These are phyloP conservation scores for Saccharomycopsis schoenii DNA, from an alignment of 805 yeast genomes.

Conservation along the genomic window DNA sequence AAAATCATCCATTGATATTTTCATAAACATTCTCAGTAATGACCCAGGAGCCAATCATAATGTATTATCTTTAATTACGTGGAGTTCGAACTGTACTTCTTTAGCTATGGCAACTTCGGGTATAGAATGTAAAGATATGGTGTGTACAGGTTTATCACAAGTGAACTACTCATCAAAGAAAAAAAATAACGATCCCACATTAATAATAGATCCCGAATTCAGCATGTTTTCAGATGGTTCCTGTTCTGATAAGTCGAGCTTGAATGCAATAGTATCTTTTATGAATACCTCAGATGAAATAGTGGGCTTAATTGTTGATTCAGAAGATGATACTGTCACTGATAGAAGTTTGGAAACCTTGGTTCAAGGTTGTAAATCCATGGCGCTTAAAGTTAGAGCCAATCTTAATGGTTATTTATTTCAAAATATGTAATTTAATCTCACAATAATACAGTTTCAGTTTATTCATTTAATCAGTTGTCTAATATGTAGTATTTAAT, in stretches of 20 bases:
- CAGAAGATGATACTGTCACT: conserved; percentile 21
- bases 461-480: not conserved
- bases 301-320: conserved; percentile 49
- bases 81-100: conserved; percentile 54
- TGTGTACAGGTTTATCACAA: conserved; percentile 49
- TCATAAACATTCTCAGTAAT: conserved; percentile 50
- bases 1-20: conserved; percentile 77
- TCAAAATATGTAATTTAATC: not conserved
- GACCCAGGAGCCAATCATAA: conserved; percentile 22
- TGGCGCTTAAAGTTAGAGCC: conserved; percentile 13
- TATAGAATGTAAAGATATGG: conserved; percentile 68
- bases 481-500: not conserved
- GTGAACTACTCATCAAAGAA: not conserved
- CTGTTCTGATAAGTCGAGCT: not conserved
- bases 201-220: conserved; percentile 6
- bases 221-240: not conserved
- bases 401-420: conserved; percentile 11
- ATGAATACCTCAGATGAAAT: conserved; percentile 48
- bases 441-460: not conserved
- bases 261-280: conserved; percentile 33
- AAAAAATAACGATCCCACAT: not conserved
- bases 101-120: conserved; percentile 80
- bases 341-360: conserved; percentile 20
- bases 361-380: conserved; percentile 11
- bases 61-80: conserved; percentile 34